Percentiles rank a stretch among this genome's conserved stretches.
phyloP scores from a whole-genome alignment of 768 basidiomycete genomes.

The Lanmaoa rubissima region DNA sequence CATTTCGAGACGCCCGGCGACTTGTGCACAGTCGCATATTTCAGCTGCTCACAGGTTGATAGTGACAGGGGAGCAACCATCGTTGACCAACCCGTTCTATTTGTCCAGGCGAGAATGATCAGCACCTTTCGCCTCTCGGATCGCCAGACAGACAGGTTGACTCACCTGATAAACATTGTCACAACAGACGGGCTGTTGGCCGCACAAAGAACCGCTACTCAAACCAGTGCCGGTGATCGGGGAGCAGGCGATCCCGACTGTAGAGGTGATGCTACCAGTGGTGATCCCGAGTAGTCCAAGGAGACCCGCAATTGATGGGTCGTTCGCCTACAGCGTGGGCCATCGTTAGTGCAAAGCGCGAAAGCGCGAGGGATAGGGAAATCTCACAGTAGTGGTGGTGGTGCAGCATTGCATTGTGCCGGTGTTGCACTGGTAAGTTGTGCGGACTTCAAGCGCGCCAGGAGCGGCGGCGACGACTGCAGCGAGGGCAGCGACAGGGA shows the following conservation, averaged over 20 bases:
- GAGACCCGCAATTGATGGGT: neutral
- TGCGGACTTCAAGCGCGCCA: neutral
- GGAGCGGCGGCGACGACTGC: constrained; percentile 7
- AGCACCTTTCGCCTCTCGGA: neutral
- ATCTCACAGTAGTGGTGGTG: neutral
- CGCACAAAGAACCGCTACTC: constrained; percentile 4
- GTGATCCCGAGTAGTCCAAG: neutral
- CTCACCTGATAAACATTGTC: constrained; percentile 7
- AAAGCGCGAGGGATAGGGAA: no score
- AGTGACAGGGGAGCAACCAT: constrained; percentile 18
- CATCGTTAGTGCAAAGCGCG: neutral
- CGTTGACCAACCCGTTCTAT: constrained; percentile 11
- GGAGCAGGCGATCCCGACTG: constrained; percentile 9
- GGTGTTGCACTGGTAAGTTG: constrained; percentile 1
- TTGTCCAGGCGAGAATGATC: neutral
- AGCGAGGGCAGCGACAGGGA: constrained; percentile 11
- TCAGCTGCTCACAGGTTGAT: neutral
- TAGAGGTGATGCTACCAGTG: neutral
- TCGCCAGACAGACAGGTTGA: neutral
- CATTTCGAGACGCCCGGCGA: neutral
- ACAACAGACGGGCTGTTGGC: constrained; percentile 20
- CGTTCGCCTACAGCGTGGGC: neutral
- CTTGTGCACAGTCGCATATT: neutral
- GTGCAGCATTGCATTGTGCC: constrained; percentile 9
- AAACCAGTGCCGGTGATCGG: neutral